Evolutionary conservation across 495 filamentous ascomycete genomes (phyloP).

Genomic region (Thozetella sp.): DNA sequence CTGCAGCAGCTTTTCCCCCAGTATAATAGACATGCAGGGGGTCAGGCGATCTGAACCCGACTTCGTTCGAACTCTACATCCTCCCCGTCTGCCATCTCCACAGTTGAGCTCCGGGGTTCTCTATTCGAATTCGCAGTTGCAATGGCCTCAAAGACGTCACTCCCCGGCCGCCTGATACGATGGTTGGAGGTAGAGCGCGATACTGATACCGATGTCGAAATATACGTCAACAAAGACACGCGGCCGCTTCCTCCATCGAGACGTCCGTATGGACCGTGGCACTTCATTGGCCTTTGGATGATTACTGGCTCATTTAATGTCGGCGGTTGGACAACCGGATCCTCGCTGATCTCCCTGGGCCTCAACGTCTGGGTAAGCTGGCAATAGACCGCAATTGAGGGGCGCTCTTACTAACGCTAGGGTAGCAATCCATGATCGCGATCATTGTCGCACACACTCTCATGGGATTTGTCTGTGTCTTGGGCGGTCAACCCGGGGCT

Average conservation of each 20-base stretch:
- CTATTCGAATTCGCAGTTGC: not conserved
- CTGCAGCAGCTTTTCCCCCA: too few relatives aligned
- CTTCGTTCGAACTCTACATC: not conserved
- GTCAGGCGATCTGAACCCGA: not conserved
- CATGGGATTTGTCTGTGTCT: not conserved
- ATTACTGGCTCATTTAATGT: constrained; percentile 6
- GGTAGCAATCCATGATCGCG: not conserved
- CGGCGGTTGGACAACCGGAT: not conserved
- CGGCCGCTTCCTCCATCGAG: constrained; percentile 1
- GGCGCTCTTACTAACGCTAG: not conserved
- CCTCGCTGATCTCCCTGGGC: not conserved
- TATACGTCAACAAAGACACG: constrained; percentile 3
- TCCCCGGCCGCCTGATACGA: not conserved
- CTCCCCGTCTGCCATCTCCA: not conserved
- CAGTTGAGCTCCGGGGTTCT: not conserved
- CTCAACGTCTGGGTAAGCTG: constrained; percentile 5
- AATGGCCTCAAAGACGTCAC: constrained; percentile 1
- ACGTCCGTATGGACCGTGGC: constrained; percentile 2
- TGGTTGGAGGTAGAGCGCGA: constrained; percentile 1
- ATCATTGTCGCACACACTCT: constrained; percentile 1
- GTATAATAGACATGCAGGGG: not conserved
- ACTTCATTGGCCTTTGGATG: constrained; percentile 7
- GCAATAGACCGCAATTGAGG: not conserved
- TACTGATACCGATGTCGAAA: constrained; percentile 4
- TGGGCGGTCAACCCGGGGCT: not conserved